A percentile compares a stretch with the other conserved stretches of the same genome.
Conservation (phyloP, 768 basidiomycete species). For the Naganishia onofrii region DNA sequence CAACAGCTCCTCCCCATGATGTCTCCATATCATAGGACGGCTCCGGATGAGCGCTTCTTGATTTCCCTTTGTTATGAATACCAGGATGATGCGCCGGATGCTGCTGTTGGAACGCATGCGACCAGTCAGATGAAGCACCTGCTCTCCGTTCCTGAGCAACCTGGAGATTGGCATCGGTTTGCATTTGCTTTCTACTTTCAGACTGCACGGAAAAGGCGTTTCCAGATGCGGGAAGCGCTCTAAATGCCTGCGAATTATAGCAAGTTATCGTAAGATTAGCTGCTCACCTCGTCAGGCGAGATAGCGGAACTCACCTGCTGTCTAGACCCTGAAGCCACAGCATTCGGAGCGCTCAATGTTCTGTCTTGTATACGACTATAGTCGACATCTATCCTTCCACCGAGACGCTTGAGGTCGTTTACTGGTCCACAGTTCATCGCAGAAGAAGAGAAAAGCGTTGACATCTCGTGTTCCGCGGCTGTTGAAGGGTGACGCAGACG, state of each 20-base stretch:
- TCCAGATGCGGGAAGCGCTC: background rate
- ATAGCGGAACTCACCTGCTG: background rate
- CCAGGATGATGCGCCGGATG: background rate
- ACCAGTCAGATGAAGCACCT: background rate
- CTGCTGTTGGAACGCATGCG: conserved; percentile 14
- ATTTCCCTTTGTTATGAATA: conserved; percentile 12
- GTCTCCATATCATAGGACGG: background rate
- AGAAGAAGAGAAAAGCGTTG: conserved; percentile 14
- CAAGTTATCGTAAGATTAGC: background rate
- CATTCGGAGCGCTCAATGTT: background rate
- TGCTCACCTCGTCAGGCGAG: no score
- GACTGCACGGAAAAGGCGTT: background rate
- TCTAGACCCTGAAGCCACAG: conserved; percentile 2
- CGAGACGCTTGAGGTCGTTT: conserved; percentile 27
- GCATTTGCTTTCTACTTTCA: background rate
- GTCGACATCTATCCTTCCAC: conserved; percentile 19
- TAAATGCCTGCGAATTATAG: background rate
- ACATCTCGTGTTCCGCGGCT: background rate
- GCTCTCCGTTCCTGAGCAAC: no score
- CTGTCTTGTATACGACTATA: conserved; percentile 3
- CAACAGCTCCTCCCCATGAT: background rate
- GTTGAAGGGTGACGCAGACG: no score
- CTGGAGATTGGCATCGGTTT: background rate
- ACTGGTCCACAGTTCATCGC: conserved; percentile 23
- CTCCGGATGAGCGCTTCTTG: background rate